phyloP scores from a whole-genome alignment of 208 protist genomes.

The Crithidia mellificae region DNA sequence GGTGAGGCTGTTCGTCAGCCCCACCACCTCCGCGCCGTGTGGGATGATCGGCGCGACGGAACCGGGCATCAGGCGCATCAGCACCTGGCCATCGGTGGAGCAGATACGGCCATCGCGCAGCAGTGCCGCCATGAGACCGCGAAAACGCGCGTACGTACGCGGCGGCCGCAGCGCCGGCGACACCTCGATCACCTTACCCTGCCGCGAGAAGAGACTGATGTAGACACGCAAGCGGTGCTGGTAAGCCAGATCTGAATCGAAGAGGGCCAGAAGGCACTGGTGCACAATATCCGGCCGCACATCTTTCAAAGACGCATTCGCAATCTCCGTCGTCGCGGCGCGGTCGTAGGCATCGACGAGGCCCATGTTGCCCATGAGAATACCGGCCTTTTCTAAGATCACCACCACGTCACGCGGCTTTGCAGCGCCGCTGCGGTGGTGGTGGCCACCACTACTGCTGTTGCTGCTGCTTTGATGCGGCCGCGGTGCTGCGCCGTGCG shows the following conservation, averaged over 20 bases:
- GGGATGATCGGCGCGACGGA: constrained; percentile 87
- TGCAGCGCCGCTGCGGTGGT: constrained; percentile 4
- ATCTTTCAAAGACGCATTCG: constrained; percentile 71
- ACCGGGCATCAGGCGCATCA: constrained; percentile 78
- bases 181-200: constrained; percentile 83
- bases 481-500: constrained; percentile 1
- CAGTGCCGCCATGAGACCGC: constrained; percentile 78
- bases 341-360: constrained; percentile 88
- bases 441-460: too few species aligned
- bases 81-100: constrained; percentile 62
- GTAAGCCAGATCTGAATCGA: constrained; percentile 83
- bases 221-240: constrained; percentile 80
- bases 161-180: constrained; percentile 85
- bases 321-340: constrained; percentile 73
- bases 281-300: constrained; percentile 91
- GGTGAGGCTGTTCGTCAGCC: constrained; percentile 64
- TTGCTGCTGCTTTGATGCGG: constrained; percentile 3
- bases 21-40: constrained; percentile 72
- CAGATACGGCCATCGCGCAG: constrained; percentile 78
- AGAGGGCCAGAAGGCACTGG: constrained; percentile 91
- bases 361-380: constrained; percentile 72
- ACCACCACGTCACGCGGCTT: constrained; percentile 76
- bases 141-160: constrained; percentile 86
- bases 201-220: constrained; percentile 70
- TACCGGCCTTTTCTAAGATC: constrained; percentile 84